Conservation (phyloP, 78 protist species). For the Dictyostelium intermedium region DNA sequence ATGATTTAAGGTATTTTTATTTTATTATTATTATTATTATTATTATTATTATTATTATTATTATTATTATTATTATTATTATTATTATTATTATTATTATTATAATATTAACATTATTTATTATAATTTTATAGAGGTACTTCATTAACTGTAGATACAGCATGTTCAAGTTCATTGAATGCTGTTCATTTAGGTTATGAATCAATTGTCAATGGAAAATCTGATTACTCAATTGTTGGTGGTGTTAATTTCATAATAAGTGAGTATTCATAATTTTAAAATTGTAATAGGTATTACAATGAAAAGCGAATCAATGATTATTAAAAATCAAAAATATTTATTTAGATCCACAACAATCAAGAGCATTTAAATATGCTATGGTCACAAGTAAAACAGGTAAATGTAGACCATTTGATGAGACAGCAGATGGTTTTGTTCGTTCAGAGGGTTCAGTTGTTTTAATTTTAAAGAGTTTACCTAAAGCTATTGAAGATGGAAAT, state of each 20-base stretch:
- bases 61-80: too few relatives aligned
- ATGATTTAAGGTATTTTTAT: conserved; percentile 80
- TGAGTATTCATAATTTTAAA: too few relatives aligned
- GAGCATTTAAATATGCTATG: too few relatives aligned
- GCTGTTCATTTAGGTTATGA: conserved; percentile 80
- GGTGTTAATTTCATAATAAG: conserved; percentile 82
- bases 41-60: too few relatives aligned
- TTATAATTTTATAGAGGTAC: too few relatives aligned
- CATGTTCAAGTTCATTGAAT: conserved; percentile 90
- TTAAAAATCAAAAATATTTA: too few relatives aligned
- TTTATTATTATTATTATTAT: too few relatives aligned
- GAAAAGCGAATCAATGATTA: too few relatives aligned
- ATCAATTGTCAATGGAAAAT: conserved; percentile 63
- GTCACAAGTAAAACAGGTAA: conserved; percentile 53
- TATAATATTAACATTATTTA: too few relatives aligned
- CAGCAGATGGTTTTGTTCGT: conserved; percentile 92
- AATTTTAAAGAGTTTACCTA: conserved; percentile 29
- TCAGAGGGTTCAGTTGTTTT: conserved; percentile 84
- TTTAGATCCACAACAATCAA: background rate
- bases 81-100: too few relatives aligned
- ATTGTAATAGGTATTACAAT: too few relatives aligned
- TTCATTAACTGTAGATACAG: conserved; percentile 90
- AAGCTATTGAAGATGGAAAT: conserved; percentile 24
- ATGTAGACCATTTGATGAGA: conserved; percentile 82
- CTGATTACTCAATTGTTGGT: conserved; percentile 78